Percentiles rank a stretch among this genome's conserved stretches.
phyloP scores from a whole-genome alignment of 306 rosid species.

The Vigna unguiculata region DNA sequence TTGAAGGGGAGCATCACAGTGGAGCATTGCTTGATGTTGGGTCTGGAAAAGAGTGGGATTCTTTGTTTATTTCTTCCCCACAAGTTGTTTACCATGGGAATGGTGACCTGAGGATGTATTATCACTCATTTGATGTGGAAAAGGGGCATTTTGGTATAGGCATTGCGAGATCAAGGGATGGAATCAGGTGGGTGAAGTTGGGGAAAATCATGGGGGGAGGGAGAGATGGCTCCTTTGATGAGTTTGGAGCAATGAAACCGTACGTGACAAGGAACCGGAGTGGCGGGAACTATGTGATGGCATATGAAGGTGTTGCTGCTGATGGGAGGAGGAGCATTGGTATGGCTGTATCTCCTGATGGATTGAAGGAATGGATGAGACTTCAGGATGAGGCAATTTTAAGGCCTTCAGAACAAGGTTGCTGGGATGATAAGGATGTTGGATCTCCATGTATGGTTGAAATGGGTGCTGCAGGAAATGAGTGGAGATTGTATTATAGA shows the following conservation, averaged over 20 bases:
- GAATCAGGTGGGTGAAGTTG: conserved; percentile 75
- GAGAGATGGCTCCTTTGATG: conserved; percentile 61
- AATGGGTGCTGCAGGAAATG: conserved; percentile 65
- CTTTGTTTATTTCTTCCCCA: conserved; percentile 66
- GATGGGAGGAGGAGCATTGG: conserved; percentile 76
- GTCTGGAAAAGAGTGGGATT: conserved; percentile 71
- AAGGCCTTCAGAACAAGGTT: conserved; percentile 50
- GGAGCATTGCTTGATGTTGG: conserved; percentile 87
- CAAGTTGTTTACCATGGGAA: conserved; percentile 71
- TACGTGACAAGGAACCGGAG: conserved; percentile 58
- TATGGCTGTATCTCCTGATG: conserved; percentile 71
- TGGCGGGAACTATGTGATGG: conserved; percentile 76
- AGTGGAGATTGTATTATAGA: conserved; percentile 78
- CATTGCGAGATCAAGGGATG: conserved; percentile 89
- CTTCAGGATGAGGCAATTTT: conserved; percentile 57
- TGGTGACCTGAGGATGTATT: conserved; percentile 83
- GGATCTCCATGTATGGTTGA: conserved; percentile 77
- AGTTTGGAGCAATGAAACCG: conserved; percentile 65
- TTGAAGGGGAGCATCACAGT: conserved; percentile 87
- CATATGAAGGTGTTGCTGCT: conserved; percentile 71
- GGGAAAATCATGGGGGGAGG: conserved; percentile 79
- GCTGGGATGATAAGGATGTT: conserved; percentile 73
- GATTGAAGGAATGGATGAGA: conserved; percentile 72
- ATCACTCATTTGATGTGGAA: conserved; percentile 72
- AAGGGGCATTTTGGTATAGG: conserved; percentile 65